Evolutionary conservation across 345 rosid genomes (phyloP), one percentile per base, ranked within the genome.

Genomic region (Odontarrhena argentea): DNA sequence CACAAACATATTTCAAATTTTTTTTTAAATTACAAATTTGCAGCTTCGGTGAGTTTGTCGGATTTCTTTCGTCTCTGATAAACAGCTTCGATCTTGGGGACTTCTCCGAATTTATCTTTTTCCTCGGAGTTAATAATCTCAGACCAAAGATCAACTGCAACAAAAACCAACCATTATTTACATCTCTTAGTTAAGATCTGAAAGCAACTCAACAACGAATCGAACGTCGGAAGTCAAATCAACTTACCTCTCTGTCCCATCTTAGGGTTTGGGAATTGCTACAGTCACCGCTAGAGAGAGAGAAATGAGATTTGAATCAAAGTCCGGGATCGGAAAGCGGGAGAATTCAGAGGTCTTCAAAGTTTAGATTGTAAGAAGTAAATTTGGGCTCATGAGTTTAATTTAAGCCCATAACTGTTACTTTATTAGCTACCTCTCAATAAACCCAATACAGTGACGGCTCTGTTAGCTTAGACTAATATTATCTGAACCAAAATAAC

Each of bases 121-220:
- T 70, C 79, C 36, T 78, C 84, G 1, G 78, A 75, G 18, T 75
- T 55, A 8, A 67, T 51, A 49, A 89, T 71, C 53, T 82, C 83
- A 46, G 86, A 76, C 96, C 90, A 85, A 52, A 78, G 71, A 71
- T 86, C 88, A 70, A 40, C 84, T 70, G 72, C 18, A 42, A 68
- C 9, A 38, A 56, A 10, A 50, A n/a, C 63, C 64, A 6, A 58
- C 63, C 2, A 13, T 55, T 54, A 44, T n/a, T 52, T 45, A 11
- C 10, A 14, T 35, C 6, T 4, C 4, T 4, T 4, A 32, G 22
- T 32, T 12, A 14, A 11, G 37, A 14, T 0, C 18, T 28, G 4
- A 68, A 54, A 60, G 11, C 32, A 65, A 34, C 59, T 32, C 24
- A 43, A 25, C 9, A 46, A 30, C 2, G n/a, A 7, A 34, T 25